Evolutionary conservation across 2,329 filamentous ascomycete species (phyloP).

Genomic region (Cladosporium sp.): DNA sequence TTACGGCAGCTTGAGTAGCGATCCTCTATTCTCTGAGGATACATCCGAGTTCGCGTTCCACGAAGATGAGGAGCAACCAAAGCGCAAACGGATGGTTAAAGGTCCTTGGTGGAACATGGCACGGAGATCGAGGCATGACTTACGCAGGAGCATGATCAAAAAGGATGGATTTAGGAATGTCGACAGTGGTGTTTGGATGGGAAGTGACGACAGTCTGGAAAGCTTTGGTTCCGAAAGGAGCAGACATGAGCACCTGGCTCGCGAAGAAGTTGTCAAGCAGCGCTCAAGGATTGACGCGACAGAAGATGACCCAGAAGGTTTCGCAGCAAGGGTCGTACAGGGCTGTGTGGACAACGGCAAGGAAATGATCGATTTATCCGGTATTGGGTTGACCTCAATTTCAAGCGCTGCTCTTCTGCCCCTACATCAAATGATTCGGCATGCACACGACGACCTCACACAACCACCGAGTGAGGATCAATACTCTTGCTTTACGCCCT

Average conservation of each 20-base stretch:
- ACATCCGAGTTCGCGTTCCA: conserved; percentile 52
- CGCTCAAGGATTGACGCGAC: not conserved
- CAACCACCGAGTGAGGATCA: conserved; percentile 46
- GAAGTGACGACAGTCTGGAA: conserved; percentile 49
- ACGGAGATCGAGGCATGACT: conserved; percentile 30
- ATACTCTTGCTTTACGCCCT: conserved; percentile 54
- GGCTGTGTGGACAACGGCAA: conserved; percentile 47
- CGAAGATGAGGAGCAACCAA: conserved; percentile 53
- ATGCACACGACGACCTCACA: conserved; percentile 22
- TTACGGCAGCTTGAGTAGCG: conserved; percentile 51
- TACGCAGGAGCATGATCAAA: conserved; percentile 26
- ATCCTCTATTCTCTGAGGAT: conserved; percentile 69
- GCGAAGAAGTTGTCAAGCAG: conserved; percentile 25
- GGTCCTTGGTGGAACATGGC: conserved; percentile 59
- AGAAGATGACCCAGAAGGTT: conserved; percentile 14
- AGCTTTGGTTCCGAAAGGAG: conserved; percentile 10
- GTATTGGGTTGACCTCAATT: conserved; percentile 46
- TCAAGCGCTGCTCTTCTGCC: conserved; percentile 53
- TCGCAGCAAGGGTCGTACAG: conserved; percentile 22
- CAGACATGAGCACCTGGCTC: not conserved
- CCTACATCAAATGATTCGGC: conserved; percentile 38
- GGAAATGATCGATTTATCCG: conserved; percentile 57
- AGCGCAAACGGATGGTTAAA: conserved; percentile 56
- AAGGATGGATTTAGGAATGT: conserved; percentile 48
- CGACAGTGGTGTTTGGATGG: conserved; percentile 66